Percentiles rank a stretch among this genome's conserved stretches.
Evolutionary conservation across 495 filamentous ascomycete species (phyloP).

Genomic region (Penicillium taxi): DNA sequence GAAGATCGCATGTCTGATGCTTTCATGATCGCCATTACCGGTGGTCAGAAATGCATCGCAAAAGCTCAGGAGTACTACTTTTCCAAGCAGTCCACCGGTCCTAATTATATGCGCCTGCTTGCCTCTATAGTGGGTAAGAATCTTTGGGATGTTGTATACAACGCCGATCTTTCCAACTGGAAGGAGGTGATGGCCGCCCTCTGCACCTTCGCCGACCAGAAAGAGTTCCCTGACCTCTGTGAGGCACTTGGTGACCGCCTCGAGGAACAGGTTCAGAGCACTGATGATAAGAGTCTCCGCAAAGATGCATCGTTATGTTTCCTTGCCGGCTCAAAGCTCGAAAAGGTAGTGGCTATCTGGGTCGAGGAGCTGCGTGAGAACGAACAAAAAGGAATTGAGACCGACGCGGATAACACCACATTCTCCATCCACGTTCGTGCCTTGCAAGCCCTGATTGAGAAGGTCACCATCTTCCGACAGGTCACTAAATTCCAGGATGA

Average conservation of each 20-base stretch:
- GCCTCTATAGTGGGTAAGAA: constrained; percentile 94
- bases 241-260: constrained; percentile 91
- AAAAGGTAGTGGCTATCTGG: constrained; percentile 95
- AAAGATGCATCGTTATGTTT: constrained; percentile 96
- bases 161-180: constrained; percentile 87
- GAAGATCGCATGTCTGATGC: constrained; percentile 90
- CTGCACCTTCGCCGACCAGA: constrained; percentile 85
- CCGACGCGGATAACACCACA: constrained; percentile 58
- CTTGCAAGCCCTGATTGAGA: constrained; percentile 91
- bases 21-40: constrained; percentile 96
- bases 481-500: constrained; percentile 84
- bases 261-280: constrained; percentile 53
- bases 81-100: constrained; percentile 66
- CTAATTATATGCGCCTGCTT: constrained; percentile 87
- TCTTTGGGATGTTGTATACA: constrained; percentile 95
- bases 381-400: constrained; percentile 65
- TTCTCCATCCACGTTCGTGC: constrained; percentile 89
- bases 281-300: constrained; percentile 47
- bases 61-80: constrained; percentile 92
- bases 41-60: constrained; percentile 85
- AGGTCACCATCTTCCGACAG: constrained; percentile 93
- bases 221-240: constrained; percentile 92
- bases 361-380: constrained; percentile 75
- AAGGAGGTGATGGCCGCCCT: constrained; percentile 93
- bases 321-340: constrained; percentile 87